Evolutionary conservation across 768 basidiomycete genomes (phyloP).

Genomic region (Suillus luteus): DNA sequence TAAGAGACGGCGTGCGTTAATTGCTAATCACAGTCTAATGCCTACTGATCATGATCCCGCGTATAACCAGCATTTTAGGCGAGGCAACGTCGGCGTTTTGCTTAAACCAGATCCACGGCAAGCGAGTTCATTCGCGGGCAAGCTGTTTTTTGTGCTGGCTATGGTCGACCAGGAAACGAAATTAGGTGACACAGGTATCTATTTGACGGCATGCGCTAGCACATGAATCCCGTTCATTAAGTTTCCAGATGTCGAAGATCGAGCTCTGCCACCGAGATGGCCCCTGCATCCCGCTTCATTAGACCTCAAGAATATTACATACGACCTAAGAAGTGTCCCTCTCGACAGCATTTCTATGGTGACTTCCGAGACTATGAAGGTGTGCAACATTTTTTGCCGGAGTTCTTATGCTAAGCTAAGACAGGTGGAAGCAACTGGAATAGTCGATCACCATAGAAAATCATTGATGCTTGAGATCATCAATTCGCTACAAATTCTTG

Average conservation of each 20-base stretch:
- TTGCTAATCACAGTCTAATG: background rate
- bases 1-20: constrained; percentile 74
- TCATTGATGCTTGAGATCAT: constrained; percentile 61
- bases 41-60: background rate
- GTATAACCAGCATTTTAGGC: constrained; percentile 65
- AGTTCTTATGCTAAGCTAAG: constrained; percentile 9
- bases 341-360: constrained; percentile 77
- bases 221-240: constrained; percentile 3
- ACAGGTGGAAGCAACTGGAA: constrained; percentile 70
- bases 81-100: constrained; percentile 69
- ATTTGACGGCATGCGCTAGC: background rate
- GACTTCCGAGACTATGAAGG: constrained; percentile 73
- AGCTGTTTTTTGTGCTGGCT: constrained; percentile 68
- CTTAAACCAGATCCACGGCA: constrained; percentile 64
- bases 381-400: constrained; percentile 25
- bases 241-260: constrained; percentile 54
- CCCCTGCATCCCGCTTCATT: constrained; percentile 57
- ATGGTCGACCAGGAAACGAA: constrained; percentile 69
- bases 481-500: constrained; percentile 47
- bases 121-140: constrained; percentile 47
- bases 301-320: constrained; percentile 53
- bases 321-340: constrained; percentile 67
- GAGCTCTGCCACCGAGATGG: constrained; percentile 75
- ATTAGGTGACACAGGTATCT: constrained; percentile 50
- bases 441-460: constrained; percentile 67